Evolutionary conservation across 1,284 basidiomycete species (phyloP).

Genomic region (Trametes hirsuta): DNA sequence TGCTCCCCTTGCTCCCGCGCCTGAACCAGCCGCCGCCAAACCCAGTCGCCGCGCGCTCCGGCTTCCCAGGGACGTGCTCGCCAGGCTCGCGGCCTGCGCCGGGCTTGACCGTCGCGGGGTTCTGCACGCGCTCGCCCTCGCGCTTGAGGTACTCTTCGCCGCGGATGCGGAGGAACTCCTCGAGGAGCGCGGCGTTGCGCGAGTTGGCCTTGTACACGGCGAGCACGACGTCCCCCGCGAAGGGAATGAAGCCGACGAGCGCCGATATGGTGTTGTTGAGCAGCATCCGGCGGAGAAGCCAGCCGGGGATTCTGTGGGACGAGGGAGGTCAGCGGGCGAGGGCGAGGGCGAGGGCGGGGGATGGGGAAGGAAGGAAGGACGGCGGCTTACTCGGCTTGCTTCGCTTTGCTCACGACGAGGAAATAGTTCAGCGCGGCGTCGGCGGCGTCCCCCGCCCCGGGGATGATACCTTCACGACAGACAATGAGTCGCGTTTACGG

Average conservation of each 20-base stretch:
- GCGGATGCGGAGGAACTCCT: slow-evolving; percentile 71
- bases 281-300: slow-evolving; percentile 77
- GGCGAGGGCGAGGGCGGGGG: too few species aligned
- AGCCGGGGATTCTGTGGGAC: slow-evolving; percentile 56
- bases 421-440: slow-evolving; percentile 74
- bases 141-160: slow-evolving; percentile 65
- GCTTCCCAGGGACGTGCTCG: slow-evolving; percentile 38
- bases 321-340: background rate
- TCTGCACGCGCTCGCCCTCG: slow-evolving; percentile 39
- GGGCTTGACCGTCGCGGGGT: slow-evolving; percentile 52
- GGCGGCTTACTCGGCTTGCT: slow-evolving; percentile 58
- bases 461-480: slow-evolving; percentile 59
- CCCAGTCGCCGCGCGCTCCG: slow-evolving; percentile 12
- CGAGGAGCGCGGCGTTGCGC: slow-evolving; percentile 79
- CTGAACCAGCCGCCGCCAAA: slow-evolving; percentile 28
- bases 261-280: slow-evolving; percentile 80
- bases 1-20: slow-evolving; percentile 25
- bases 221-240: slow-evolving; percentile 79
- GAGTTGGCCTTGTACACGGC: slow-evolving; percentile 88
- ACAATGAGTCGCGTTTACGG: background rate
- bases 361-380: background rate
- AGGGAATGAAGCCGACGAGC: slow-evolving; percentile 75
- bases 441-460: slow-evolving; percentile 69
- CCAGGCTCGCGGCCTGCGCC: slow-evolving; percentile 48
- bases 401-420: slow-evolving; percentile 79